Conservation (phyloP, 1,284 basidiomycete genomes). For the Boletellus deceptivus region DNA sequence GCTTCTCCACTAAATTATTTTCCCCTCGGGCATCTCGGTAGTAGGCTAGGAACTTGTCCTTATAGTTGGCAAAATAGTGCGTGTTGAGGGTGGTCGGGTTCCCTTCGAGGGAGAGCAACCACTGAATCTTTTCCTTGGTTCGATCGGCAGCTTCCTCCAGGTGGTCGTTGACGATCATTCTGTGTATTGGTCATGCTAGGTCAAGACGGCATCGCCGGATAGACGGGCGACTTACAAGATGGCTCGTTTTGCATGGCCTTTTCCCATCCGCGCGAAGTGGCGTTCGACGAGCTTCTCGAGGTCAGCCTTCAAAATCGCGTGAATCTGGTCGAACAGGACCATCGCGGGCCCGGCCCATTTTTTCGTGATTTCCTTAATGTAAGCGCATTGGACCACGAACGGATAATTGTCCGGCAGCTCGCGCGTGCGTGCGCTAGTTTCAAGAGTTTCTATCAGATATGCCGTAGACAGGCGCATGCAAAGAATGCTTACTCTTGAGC, state of each 20-base stretch:
- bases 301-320: slow-evolving; percentile 39
- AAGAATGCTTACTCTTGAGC: slow-evolving; percentile 44
- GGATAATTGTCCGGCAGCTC: slow-evolving; percentile 68
- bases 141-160: slow-evolving; percentile 42
- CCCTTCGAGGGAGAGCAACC: slow-evolving; percentile 53
- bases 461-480: not conserved
- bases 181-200: slow-evolving; percentile 17
- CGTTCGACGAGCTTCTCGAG: slow-evolving; percentile 41
- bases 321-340: slow-evolving; percentile 46
- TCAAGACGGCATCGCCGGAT: not conserved
- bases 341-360: slow-evolving; percentile 52
- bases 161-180: slow-evolving; percentile 48
- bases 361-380: slow-evolving; percentile 45
- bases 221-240: slow-evolving; percentile 45
- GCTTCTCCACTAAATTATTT: slow-evolving; percentile 25
- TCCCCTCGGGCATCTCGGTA: slow-evolving; percentile 45
- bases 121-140: slow-evolving; percentile 44
- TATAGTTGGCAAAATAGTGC: slow-evolving; percentile 57
- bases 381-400: slow-evolving; percentile 53
- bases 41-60: slow-evolving; percentile 51
- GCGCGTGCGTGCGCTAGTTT: slow-evolving; percentile 57
- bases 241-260: slow-evolving; percentile 38
- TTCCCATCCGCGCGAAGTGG: slow-evolving; percentile 54
- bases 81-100: slow-evolving; percentile 57
- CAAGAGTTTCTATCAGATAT: not conserved